phyloP scores from a whole-genome alignment of 257 asterid genomes.

The Lantana camara region DNA sequence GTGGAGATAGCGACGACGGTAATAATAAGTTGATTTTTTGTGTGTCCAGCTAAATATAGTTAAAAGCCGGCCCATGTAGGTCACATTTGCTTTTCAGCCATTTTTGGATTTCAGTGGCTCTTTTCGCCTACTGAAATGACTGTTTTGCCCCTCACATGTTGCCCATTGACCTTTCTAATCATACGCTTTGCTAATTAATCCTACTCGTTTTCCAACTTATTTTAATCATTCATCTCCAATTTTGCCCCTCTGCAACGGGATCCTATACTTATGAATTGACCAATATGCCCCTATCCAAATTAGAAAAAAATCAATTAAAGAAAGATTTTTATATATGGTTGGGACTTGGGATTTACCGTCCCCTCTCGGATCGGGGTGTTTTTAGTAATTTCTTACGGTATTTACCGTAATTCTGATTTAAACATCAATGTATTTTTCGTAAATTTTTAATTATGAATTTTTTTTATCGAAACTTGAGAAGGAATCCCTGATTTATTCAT shows the following conservation, averaged over 20 bases:
- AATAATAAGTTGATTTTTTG: constrained; percentile 86
- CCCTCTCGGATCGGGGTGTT: too few relatives aligned
- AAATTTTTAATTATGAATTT: too few relatives aligned
- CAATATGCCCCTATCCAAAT: constrained; percentile 2
- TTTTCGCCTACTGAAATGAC: constrained; percentile 39
- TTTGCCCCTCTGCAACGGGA: constrained; percentile 24
- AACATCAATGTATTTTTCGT: too few relatives aligned
- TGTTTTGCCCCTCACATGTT: constrained; percentile 40
- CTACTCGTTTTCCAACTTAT: neutral
- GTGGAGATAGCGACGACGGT: constrained; percentile 63
- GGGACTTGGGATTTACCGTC: too few relatives aligned
- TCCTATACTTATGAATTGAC: neutral
- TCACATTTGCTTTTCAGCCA: constrained; percentile 68
- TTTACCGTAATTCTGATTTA: too few relatives aligned
- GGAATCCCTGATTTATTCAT: too few relatives aligned
- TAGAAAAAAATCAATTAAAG: too few relatives aligned
- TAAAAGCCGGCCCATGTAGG: constrained; percentile 94
- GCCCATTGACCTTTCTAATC: constrained; percentile 45
- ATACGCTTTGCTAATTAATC: constrained; percentile 25
- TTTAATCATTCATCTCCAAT: constrained; percentile 41
- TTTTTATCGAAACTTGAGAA: too few relatives aligned
- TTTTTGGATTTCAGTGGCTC: constrained; percentile 58
- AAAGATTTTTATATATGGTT: too few relatives aligned
- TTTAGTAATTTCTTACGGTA: too few relatives aligned
- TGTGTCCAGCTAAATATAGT: constrained; percentile 92